Base-by-base conservation (phyloP, 1,139 yeast genomes). In the Wickerhamomyces sp. region DNA sequence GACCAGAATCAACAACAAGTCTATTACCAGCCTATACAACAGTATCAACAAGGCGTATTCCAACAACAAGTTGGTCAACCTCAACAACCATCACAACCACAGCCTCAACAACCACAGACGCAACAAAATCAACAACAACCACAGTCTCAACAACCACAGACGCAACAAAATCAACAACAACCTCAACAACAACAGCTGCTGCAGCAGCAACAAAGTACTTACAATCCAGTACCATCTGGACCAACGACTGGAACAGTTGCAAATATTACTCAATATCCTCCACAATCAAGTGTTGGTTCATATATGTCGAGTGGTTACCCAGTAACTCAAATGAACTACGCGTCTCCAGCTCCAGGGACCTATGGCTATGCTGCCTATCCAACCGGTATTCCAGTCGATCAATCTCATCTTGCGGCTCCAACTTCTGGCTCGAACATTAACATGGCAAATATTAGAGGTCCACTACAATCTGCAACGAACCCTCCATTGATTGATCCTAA, bases 401-500 rank as follows among this genome's bases (percentile, higher is more conserved):
- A 47, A 41, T 18, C 45, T 6, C 47, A 45, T 40, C 14, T 48
- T 7, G 15, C 48, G 4, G 34, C 26, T 29, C 27, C 41, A 32
- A 32, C 41, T 10, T 41, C 48, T 4, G 48, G 47, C 8, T 27
- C 52, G 36, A 45, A 48, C 43, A 44, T 45, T 29, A 46, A 47
- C 46, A 36, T 41, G 42, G 31, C 43, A 10, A 38, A 43, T n/a
- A 38, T 32, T 32, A 53, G 53, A 38, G 49, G 40, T 40, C 50
- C 46, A 35, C 41, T 43, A 38, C 51, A 37, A 40, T 46, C 39
- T 45, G 51, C 43, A 2, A 34, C 27, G 18, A 50, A 37, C 40
- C 50, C 50, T 36, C 52, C 49, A 30, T 31, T 50, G 36, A 43
- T 49, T 15, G 59, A 48, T 42, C 54, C 51, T 14, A 54, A 45